phyloP scores from a whole-genome alignment of 2,329 filamentous ascomycete species.

The Amphichorda felina region DNA sequence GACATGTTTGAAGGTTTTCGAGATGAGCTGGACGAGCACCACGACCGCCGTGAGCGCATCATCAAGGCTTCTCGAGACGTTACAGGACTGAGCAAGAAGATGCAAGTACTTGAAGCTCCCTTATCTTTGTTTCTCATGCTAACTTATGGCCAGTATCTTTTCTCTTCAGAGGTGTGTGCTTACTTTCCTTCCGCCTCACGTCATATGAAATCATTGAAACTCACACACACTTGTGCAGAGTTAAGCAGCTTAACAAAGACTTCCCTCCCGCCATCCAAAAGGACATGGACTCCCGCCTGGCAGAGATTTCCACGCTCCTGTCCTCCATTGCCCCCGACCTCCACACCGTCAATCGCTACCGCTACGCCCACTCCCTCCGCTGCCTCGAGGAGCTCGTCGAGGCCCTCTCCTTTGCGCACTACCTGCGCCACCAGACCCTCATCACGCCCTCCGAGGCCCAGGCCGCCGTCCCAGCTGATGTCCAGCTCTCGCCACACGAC shows the following conservation, averaged over 20 bases:
- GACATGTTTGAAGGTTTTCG: conserved; percentile 81
- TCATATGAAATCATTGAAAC: neutral
- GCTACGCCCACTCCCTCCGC: conserved; percentile 70
- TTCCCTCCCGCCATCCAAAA: conserved; percentile 59
- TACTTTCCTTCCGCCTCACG: neutral
- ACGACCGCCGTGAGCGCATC: conserved; percentile 81
- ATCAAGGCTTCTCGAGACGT: conserved; percentile 89
- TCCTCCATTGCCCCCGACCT: conserved; percentile 59
- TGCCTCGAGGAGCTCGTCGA: conserved; percentile 94
- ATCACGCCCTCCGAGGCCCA: conserved; percentile 55
- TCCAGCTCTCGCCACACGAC: conserved; percentile 66
- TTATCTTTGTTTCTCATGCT: neutral
- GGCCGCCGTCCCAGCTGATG: conserved; percentile 31
- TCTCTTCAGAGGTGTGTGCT: conserved; percentile 7
- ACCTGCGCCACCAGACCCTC: conserved; percentile 65
- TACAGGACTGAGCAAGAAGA: conserved; percentile 92
- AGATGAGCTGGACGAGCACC: conserved; percentile 82
- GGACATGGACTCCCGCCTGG: conserved; percentile 57
- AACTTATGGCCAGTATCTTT: conserved; percentile 7
- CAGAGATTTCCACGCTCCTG: conserved; percentile 61
- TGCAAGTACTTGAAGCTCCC: conserved; percentile 54
- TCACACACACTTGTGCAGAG: conserved; percentile 28
- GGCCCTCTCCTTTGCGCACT: conserved; percentile 79
- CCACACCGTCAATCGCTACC: conserved; percentile 65
- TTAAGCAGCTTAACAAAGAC: conserved; percentile 47